Base-by-base conservation (phyloP, 345 rosid species). In the Physaria fendleri region DNA sequence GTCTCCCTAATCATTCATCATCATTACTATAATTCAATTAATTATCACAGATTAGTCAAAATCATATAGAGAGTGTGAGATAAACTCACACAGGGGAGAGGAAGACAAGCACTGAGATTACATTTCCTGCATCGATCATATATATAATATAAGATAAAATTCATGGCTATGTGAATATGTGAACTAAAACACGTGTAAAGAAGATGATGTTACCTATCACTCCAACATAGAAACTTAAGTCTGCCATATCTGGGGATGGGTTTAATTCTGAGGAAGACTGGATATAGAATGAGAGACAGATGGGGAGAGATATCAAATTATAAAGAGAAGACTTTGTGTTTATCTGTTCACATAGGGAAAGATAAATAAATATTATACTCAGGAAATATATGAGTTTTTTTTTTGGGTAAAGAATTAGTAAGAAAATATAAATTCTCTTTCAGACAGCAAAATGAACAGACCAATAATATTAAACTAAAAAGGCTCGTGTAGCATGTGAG, bases 41-140 rank as follows among this genome's bases (percentile, higher is more conserved):
- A n/a, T 1, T 24, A 10, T 17, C 11, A 8, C 1, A 18, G 5
- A 66, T 45, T 3, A 56, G 18, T 22, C 17, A 59, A 23, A 21
- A 22, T n/a, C 17, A 32, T 51, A 42, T 11, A 17, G 5, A 9
- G 4, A 11, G 43, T 14, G 23, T 34, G 2, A 24, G 18, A 51
- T 5, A 45, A 45, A 56, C 77, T 76, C 74, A 88, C 96, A 76
- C 58, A 3, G 96, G 96, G 39, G 96, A 71, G 57, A 88, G 90
- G 71, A 88, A 88, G 49, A 88, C 68, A 32, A 85, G 75, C 12
- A 83, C 82, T 14, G 96, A 85, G 50, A 82, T 82, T 11, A 85
- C 58, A 69, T 82, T 85, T 46, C 94, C 90, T 88, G 86, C 62
- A 73, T 71, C 35, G 35, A 59, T 64, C 47, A 32, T 55, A 28